phyloP scores from a whole-genome alignment of 1,284 basidiomycete species.

The Pseudozyma pruni region DNA sequence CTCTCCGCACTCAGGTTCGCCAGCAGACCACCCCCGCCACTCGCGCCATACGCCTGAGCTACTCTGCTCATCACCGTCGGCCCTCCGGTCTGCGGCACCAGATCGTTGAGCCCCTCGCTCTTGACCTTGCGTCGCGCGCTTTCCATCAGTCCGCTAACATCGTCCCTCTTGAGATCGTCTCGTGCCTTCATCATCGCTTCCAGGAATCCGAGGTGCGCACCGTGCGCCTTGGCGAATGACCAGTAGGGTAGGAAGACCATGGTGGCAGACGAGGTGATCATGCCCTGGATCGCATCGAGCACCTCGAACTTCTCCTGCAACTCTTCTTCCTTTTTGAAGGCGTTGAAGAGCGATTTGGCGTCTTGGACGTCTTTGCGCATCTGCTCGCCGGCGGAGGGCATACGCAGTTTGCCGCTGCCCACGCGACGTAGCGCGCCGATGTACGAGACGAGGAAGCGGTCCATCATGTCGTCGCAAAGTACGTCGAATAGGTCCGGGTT shows the following conservation, averaged over 20 bases:
- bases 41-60: slow-evolving; percentile 45
- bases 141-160: slow-evolving; percentile 92
- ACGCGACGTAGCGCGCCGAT: slow-evolving; percentile 86
- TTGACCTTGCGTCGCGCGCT: slow-evolving; percentile 88
- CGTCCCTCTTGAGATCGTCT: slow-evolving; percentile 87
- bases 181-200: slow-evolving; percentile 88
- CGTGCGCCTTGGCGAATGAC: slow-evolving; percentile 94
- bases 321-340: slow-evolving; percentile 81
- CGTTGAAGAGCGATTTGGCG: slow-evolving; percentile 82
- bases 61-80: slow-evolving; percentile 62
- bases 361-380: slow-evolving; percentile 84
- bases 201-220: slow-evolving; percentile 90
- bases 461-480: slow-evolving; percentile 90
- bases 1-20: slow-evolving; percentile 29
- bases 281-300: slow-evolving; percentile 77
- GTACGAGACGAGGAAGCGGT: slow-evolving; percentile 89
- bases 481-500: slow-evolving; percentile 91
- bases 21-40: slow-evolving; percentile 40
- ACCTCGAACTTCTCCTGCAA: slow-evolving; percentile 86
- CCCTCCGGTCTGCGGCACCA: slow-evolving; percentile 54
- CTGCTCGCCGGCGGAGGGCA: slow-evolving; percentile 83
- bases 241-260: slow-evolving; percentile 91
- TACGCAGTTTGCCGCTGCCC: slow-evolving; percentile 78
- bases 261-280: slow-evolving; percentile 89
- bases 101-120: slow-evolving; percentile 60